Evolutionary conservation across 768 basidiomycete genomes (phyloP).

Genomic region (Serendipita sp.): DNA sequence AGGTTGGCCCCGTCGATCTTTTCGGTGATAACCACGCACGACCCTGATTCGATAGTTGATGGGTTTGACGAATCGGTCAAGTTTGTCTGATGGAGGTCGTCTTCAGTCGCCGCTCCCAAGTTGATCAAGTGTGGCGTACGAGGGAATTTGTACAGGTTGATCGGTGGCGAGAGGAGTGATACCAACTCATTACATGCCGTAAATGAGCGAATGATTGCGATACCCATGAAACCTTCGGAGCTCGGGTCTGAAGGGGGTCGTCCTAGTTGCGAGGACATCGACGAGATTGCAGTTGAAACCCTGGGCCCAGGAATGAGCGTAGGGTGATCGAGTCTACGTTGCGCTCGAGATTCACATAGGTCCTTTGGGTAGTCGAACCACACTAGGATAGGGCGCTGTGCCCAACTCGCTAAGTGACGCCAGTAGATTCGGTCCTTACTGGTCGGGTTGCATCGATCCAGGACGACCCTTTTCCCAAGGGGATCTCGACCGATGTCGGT

Average conservation of each 20-base stretch:
- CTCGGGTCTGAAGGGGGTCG: conserved; percentile 20
- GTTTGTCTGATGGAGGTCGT: conserved; percentile 26
- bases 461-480: conserved; percentile 25
- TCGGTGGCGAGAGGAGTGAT: conserved; percentile 25
- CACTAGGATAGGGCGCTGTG: conserved; percentile 29
- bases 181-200: conserved; percentile 35
- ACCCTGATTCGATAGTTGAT: neutral
- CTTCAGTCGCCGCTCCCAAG: conserved; percentile 37
- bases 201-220: conserved; percentile 35
- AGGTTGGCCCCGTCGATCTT: conserved; percentile 55
- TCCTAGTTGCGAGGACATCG: conserved; percentile 33
- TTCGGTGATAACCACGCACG: conserved; percentile 35
- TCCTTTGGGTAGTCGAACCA: conserved; percentile 38
- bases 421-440: conserved; percentile 32
- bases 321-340: conserved; percentile 41
- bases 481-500: conserved; percentile 29
- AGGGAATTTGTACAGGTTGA: conserved; percentile 39
- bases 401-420: conserved; percentile 38
- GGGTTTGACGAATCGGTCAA: conserved; percentile 12
- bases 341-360: conserved; percentile 38
- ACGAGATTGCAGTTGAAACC: conserved; percentile 38
- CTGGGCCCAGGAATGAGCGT: conserved; percentile 39
- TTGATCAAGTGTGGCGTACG: conserved; percentile 44
- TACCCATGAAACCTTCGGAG: conserved; percentile 32
- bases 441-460: conserved; percentile 43